Base-by-base conservation (phyloP, 176 grass and related monocot genomes). In the Hyparrhenia diplandra region DNA sequence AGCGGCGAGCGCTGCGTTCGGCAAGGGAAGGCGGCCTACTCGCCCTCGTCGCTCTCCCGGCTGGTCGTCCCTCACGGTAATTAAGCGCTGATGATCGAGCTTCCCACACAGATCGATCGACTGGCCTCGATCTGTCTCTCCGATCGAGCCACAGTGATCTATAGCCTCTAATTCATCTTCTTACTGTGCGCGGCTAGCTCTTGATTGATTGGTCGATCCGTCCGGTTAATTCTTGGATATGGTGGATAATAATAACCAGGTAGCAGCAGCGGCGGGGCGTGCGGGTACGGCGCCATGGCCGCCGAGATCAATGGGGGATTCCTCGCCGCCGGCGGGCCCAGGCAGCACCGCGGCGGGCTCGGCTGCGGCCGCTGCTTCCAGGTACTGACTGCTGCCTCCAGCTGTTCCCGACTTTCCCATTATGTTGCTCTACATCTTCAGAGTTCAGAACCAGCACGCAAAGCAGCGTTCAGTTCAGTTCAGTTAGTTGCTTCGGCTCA, bases 361-460 rank as follows among this genome's bases (percentile, higher is more conserved):
- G 86, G 90, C 31, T 97, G 94, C 39, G 94, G 88, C 13, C 75
- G 83, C 62, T 96, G 93, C 76, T 96, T 92, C 37, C 85, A 90
- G 93, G 93, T 96, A 86, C 58, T 6, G 58, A 24, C 24, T 29
- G 11, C 58, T 6, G 58, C 58, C 24, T 29, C 24, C 58, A 28
- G 11, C 59, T 62, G 59, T 24, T 58, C 24, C 0, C 8, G 64
- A 10, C 20, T 78, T 20, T 57, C 42, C 64, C 17, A 11, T n/a
- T 31, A 11, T 21, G 5, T 30, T 16, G 29, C 21, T 32, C n/a
- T n/a, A n/a, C n/a, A 35, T 59, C 17, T 45, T 65, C 20, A 78
- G 39, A 32, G 27, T 69, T 61, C 6, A 7, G 3, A 82, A 13
- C 74, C 12, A 60, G 34, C 14, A 70, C 81, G 21, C 11, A 68